Evolutionary conservation across 768 basidiomycete species (phyloP).

Genomic region (Podaxis pistillaris): DNA sequence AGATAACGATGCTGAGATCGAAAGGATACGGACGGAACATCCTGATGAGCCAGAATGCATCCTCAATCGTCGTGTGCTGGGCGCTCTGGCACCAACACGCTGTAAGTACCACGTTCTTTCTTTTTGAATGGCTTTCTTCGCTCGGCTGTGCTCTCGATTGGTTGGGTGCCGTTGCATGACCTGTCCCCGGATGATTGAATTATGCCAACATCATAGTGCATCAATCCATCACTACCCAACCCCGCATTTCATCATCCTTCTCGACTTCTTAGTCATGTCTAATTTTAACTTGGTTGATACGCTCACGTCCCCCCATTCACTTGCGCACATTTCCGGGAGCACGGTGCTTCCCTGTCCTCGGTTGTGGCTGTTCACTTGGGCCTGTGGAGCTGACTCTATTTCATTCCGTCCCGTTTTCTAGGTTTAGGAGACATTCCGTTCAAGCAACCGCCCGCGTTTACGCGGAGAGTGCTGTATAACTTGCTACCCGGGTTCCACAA

Average conservation of each 20-base stretch:
- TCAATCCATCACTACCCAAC: constrained; percentile 10
- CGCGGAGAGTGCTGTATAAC: constrained; percentile 64
- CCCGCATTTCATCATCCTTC: constrained; percentile 15
- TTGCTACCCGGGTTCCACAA: constrained; percentile 61
- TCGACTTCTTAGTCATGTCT: neutral
- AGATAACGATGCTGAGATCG: constrained; percentile 62
- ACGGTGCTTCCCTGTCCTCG: neutral
- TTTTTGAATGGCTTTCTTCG: constrained; percentile 12
- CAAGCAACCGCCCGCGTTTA: constrained; percentile 71
- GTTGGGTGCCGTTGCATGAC: constrained; percentile 15
- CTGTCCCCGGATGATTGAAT: constrained; percentile 8
- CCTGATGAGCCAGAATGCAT: constrained; percentile 71
- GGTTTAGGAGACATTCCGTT: constrained; percentile 72
- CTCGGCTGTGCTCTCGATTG: constrained; percentile 8
- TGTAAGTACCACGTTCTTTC: constrained; percentile 44
- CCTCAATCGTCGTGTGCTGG: constrained; percentile 65
- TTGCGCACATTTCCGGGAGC: neutral
- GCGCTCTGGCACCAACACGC: constrained; percentile 75
- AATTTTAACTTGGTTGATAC: neutral
- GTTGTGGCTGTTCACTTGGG: constrained; percentile 12
- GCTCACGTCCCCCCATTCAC: neutral
- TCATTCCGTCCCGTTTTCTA: constrained; percentile 22
- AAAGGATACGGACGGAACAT: constrained; percentile 61
- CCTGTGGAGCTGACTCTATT: constrained; percentile 14
- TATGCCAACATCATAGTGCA: constrained; percentile 5